phyloP scores from a whole-genome alignment of 768 basidiomycete species.

The Dentipellis fragilis region DNA sequence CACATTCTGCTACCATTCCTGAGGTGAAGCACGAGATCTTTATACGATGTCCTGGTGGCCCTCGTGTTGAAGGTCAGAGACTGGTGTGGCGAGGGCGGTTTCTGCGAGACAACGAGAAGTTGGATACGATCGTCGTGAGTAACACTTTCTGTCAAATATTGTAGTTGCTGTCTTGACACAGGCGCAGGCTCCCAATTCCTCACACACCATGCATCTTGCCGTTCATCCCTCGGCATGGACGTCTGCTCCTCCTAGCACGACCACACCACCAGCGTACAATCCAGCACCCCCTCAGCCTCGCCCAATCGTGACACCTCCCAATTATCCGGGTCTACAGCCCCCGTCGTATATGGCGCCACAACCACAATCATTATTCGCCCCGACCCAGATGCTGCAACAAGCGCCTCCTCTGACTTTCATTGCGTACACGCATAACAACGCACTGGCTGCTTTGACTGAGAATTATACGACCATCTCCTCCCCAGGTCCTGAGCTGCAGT shows the following conservation, averaged over 20 bases:
- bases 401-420: neutral
- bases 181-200: slow-evolving; percentile 42
- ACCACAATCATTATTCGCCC: neutral
- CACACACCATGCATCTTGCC: slow-evolving; percentile 60
- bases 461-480: neutral
- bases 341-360: neutral
- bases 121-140: neutral
- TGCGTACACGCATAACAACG: neutral
- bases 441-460: neutral
- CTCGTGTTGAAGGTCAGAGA: slow-evolving; percentile 61
- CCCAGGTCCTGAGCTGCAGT: slow-evolving; percentile 14
- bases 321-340: neutral
- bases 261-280: too few relatives aligned
- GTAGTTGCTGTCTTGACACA: neutral
- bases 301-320: neutral
- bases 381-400: too few relatives aligned
- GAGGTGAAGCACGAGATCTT: slow-evolving; percentile 64
- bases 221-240: slow-evolving; percentile 78
- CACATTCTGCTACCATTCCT: slow-evolving; percentile 37
- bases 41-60: slow-evolving; percentile 49
- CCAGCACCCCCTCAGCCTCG: too few relatives aligned
- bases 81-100: slow-evolving; percentile 69
- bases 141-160: neutral
- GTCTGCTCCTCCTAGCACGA: slow-evolving; percentile 28
- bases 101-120: slow-evolving; percentile 40